Evolutionary conservation across 768 basidiomycete species (phyloP).

Genomic region (Tubosaeta brunneosetosa): DNA sequence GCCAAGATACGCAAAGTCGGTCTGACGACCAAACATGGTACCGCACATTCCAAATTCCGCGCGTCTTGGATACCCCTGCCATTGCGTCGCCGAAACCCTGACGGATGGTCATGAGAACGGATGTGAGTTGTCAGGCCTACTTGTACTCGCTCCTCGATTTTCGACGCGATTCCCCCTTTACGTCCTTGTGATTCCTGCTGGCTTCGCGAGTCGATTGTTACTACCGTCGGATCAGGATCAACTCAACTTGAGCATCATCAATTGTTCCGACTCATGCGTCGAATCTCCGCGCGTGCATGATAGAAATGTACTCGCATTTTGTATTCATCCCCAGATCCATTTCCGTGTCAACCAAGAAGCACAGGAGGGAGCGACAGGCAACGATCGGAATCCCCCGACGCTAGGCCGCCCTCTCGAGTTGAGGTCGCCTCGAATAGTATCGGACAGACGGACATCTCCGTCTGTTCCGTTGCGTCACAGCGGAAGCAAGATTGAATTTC

Average conservation of each 20-base stretch:
- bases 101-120: constrained; percentile 36
- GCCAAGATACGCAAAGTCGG: constrained; percentile 45
- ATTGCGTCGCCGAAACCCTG: constrained; percentile 35
- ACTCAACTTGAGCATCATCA: constrained; percentile 1
- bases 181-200: neutral
- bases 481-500: neutral
- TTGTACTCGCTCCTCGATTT: neutral
- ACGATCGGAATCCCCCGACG: constrained; percentile 3
- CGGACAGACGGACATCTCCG: neutral
- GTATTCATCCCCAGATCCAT: constrained; percentile 7
- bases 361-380: neutral
- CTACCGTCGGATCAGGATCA: constrained; percentile 19
- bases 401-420: neutral
- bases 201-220: neutral
- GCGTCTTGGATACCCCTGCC: constrained; percentile 37
- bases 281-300: constrained; percentile 13
- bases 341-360: constrained; percentile 3
- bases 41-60: constrained; percentile 13
- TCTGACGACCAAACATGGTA: constrained; percentile 25
- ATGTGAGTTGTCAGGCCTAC: neutral
- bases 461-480: neutral
- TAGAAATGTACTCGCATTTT: constrained; percentile 10
- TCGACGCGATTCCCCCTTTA: constrained; percentile 5
- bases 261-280: constrained; percentile 3
- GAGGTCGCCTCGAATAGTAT: neutral